phyloP scores from a whole-genome alignment of 1,284 basidiomycete species.

The Bondarzewia mesenterica region DNA sequence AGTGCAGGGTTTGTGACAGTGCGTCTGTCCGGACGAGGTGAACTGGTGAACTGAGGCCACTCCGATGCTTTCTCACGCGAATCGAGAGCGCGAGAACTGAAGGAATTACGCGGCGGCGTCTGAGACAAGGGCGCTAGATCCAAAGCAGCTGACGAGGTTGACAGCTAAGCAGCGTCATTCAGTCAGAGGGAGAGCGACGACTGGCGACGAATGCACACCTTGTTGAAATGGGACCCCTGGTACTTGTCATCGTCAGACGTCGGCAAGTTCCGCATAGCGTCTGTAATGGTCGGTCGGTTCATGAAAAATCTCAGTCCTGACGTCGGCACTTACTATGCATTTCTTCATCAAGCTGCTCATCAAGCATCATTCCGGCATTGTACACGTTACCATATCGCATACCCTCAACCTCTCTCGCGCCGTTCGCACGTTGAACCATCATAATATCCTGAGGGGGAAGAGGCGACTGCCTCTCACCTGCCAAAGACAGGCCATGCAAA shows the following conservation, averaged over 20 bases:
- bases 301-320: conserved; percentile 10
- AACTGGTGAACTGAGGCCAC: conserved; percentile 84
- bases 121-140: conserved; percentile 88
- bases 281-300: conserved; percentile 29
- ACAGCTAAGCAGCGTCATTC: conserved; percentile 42
- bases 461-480: conserved; percentile 55
- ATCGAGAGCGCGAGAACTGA: conserved; percentile 47
- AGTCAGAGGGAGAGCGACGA: conserved; percentile 4
- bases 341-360: conserved; percentile 85
- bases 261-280: conserved; percentile 86
- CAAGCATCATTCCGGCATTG: conserved; percentile 81
- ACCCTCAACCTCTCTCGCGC: conserved; percentile 41
- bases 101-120: conserved; percentile 61
- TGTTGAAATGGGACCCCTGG: conserved; percentile 46
- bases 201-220: conserved; percentile 39
- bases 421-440: conserved; percentile 38
- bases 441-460: conserved; percentile 30
- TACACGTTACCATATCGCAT: conserved; percentile 49
- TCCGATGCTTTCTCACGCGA: conserved; percentile 75
- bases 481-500: conserved; percentile 58
- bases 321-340: conserved; percentile 69
- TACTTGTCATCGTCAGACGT: conserved; percentile 91
- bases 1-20: conserved; percentile 68
- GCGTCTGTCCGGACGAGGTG: conserved; percentile 57
- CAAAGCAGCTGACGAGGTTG: conserved; percentile 86